Base-by-base conservation (phyloP, 805 yeast species). In the Candida golubevii region DNA sequence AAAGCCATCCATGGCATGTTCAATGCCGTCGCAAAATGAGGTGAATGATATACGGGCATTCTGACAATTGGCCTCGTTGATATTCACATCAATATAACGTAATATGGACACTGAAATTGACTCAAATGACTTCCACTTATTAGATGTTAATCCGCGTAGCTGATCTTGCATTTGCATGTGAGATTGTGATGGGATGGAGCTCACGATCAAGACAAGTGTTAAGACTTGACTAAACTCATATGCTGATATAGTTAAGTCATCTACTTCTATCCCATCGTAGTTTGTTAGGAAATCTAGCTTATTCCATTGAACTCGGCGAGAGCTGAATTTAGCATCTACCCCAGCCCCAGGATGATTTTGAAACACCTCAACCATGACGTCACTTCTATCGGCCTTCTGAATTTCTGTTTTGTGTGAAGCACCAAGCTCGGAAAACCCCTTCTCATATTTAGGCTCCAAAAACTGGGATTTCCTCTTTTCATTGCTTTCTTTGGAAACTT, bases 191-290 rank as follows among this genome's bases (percentile, higher is more conserved):
- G 54, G 45, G 6, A 71, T 51, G 8, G 77, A 67, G 1, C 71
- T 61, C 2, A 79, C 54, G 0, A 77, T 49, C 29, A 85, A 63
- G 15, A 76, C 47, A 47, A 83, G 74, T 0, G 83, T 66, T 9
- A 83, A 41, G 2, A 84, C 38, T 6, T 66, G 65, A 3, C 67
- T 61, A 29, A 83, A 46, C 6, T 68, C 70, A 0, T 54, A 41
- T 0, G 78, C 79, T 0, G 72, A 55, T 0, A 83, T 47, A 2
- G 52, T 47, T 33, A 74, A 45, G 2, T 61, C 51, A 0, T 66
- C 61, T 0, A 73, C 39, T n/a, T 74, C 71, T 10, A 75, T 56
- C 3, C 62, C 66, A 56, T 79, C 83, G 51, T 67, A 73, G 1
- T 62, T 57, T 42, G 68, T 63, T 5, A 80, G 61, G 7, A 64